These are phyloP conservation scores for Phymatotrichopsis omnivora DNA, from an alignment of 2,329 filamentous ascomycete genomes.

Conservation along the genomic window DNA sequence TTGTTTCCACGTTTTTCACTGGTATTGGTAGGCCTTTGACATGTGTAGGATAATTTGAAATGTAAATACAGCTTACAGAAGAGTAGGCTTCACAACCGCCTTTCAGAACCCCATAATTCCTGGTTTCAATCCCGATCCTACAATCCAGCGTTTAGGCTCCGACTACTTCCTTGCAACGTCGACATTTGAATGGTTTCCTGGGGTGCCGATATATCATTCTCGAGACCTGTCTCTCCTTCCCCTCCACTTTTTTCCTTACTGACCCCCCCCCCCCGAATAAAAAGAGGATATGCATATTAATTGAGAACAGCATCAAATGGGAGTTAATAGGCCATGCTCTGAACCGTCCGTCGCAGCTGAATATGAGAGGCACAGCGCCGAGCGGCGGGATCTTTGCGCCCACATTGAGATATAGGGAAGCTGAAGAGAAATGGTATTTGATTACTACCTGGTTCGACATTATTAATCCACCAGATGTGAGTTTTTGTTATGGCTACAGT, in stretches of 20 bases:
- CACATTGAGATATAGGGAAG: constrained; percentile 40
- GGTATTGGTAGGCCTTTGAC: no score
- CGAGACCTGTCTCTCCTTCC: constrained; percentile 35
- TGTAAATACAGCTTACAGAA: no score
- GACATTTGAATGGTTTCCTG: constrained; percentile 53
- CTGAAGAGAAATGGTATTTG: constrained; percentile 24
- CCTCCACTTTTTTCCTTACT: background rate
- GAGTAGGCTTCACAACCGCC: constrained; percentile 10
- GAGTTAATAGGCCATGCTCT: constrained; percentile 45
- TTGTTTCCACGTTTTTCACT: no score
- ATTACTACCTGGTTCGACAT: constrained; percentile 28
- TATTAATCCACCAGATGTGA: constrained; percentile 26
- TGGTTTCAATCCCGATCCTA: constrained; percentile 55
- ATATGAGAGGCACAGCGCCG: constrained; percentile 45
- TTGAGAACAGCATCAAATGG: constrained; percentile 42
- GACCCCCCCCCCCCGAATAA: background rate
- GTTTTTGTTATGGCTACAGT: background rate
- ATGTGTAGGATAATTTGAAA: no score
- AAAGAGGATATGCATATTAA: background rate
- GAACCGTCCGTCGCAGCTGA: constrained; percentile 43
- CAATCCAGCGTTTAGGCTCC: constrained; percentile 41
- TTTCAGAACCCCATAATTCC: constrained; percentile 45
- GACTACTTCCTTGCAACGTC: constrained; percentile 53
- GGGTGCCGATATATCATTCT: constrained; percentile 51
- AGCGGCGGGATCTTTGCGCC: constrained; percentile 56